Conservation (phyloP, 1,284 basidiomycete genomes). For the Rhodotorula sp. region DNA sequence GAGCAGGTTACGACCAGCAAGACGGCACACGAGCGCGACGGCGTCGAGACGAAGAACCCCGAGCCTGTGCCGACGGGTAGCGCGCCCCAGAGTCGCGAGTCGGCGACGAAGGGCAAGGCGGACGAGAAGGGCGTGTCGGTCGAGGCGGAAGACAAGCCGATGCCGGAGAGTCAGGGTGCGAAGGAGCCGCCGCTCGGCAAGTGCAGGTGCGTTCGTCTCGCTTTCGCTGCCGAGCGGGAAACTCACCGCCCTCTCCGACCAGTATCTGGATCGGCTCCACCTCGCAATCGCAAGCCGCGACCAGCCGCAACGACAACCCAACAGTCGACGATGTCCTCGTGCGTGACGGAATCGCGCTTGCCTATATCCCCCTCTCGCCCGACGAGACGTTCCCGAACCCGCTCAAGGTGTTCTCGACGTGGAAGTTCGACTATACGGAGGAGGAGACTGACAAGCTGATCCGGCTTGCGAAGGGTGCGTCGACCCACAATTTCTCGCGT, state of each 20-base stretch:
- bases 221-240: no score
- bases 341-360: conserved; percentile 53
- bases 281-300: conserved; percentile 37
- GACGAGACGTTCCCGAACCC: conserved; percentile 48
- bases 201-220: conserved; percentile 23
- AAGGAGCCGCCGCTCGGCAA: conserved; percentile 27
- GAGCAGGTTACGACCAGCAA: conserved; percentile 1
- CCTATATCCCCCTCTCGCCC: conserved; percentile 43
- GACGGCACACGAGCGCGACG: conserved; percentile 2
- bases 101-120: conserved; percentile 18
- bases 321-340: conserved; percentile 49
- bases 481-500: no score
- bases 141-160: conserved; percentile 9
- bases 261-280: conserved; percentile 53
- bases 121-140: conserved; percentile 40
- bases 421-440: conserved; percentile 49
- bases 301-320: conserved; percentile 50
- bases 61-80: conserved; percentile 27
- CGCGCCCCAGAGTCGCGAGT: conserved; percentile 16
- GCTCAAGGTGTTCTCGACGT: conserved; percentile 51
- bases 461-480: conserved; percentile 47
- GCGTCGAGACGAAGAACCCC: conserved; percentile 22
- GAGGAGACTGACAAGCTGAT: conserved; percentile 51
- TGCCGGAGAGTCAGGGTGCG: conserved; percentile 19
- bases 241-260: conserved; percentile 20